phyloP scores from a whole-genome alignment of 495 filamentous ascomycete genomes.

The Trichoderma virens region DNA sequence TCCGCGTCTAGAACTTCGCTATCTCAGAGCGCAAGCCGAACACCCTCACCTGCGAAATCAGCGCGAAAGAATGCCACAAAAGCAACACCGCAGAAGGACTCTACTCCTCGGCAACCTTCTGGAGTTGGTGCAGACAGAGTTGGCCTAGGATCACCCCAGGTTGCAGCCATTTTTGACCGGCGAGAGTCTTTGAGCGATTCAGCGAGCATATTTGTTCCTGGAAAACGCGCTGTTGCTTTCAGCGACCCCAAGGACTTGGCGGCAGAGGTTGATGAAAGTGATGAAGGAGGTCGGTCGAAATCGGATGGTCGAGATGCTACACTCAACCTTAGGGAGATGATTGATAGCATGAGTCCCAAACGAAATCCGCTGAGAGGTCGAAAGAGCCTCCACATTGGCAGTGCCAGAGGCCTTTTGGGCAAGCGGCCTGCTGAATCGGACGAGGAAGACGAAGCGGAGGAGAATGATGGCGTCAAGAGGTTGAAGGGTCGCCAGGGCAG shows the following conservation, averaged over 20 bases:
- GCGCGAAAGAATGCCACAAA: neutral
- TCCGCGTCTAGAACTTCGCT: neutral
- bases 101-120: slow-evolving; percentile 39
- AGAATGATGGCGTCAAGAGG: slow-evolving; percentile 56
- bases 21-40: neutral
- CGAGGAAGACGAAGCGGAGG: slow-evolving; percentile 60
- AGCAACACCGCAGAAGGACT: neutral
- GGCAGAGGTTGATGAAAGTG: slow-evolving; percentile 59
- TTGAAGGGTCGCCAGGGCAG: slow-evolving; percentile 64
- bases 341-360: slow-evolving; percentile 68
- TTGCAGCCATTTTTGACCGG: slow-evolving; percentile 65
- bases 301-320: slow-evolving; percentile 53
- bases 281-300: slow-evolving; percentile 50
- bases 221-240: slow-evolving; percentile 48
- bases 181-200: slow-evolving; percentile 63
- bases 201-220: slow-evolving; percentile 53
- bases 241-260: slow-evolving; percentile 60
- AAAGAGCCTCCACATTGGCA: slow-evolving; percentile 71
- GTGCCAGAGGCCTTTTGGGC: slow-evolving; percentile 63
- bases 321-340: slow-evolving; percentile 64
- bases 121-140: slow-evolving; percentile 67
- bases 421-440: slow-evolving; percentile 70
- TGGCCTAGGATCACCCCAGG: slow-evolving; percentile 71
- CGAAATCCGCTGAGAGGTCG: slow-evolving; percentile 58
- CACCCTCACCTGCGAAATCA: neutral